phyloP scores from a whole-genome alignment of 106 monocot species.

The Triglochin maritima region DNA sequence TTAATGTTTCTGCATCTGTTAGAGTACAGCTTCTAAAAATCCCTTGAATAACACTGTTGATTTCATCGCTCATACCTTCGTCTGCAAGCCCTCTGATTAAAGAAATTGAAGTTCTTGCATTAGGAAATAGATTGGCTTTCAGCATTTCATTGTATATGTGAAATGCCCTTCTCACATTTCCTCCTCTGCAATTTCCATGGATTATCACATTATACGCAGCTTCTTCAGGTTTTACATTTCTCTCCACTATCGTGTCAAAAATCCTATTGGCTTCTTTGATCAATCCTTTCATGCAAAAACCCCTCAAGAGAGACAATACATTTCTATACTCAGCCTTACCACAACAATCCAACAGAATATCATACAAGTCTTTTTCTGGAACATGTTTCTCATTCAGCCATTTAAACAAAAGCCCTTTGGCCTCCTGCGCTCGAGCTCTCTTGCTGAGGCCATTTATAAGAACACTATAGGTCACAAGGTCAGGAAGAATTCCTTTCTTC shows the following conservation, averaged over 20 bases:
- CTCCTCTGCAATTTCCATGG: slow-evolving; percentile 65
- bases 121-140: slow-evolving; percentile 36
- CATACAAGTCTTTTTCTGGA: slow-evolving; percentile 51
- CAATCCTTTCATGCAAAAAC: slow-evolving; percentile 83
- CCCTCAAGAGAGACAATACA: slow-evolving; percentile 46
- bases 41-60: slow-evolving; percentile 41
- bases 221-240: slow-evolving; percentile 39
- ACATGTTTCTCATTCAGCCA: slow-evolving; percentile 36
- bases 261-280: slow-evolving; percentile 73
- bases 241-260: slow-evolving; percentile 38
- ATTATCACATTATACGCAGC: slow-evolving; percentile 64
- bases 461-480: slow-evolving; percentile 83
- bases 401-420: slow-evolving; percentile 50
- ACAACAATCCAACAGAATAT: slow-evolving; percentile 37
- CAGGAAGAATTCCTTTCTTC: slow-evolving; percentile 57
- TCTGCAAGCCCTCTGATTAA: slow-evolving; percentile 55
- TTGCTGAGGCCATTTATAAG: slow-evolving; percentile 80
- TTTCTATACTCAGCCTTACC: slow-evolving; percentile 36
- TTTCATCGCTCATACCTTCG: slow-evolving; percentile 39
- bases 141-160: slow-evolving; percentile 55
- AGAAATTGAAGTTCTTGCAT: slow-evolving; percentile 49
- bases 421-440: slow-evolving; percentile 54
- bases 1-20: slow-evolving; percentile 53
- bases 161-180: slow-evolving; percentile 58
- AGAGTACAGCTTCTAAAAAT: slow-evolving; percentile 36